A percentile compares a stretch with the other conserved stretches of the same genome.
phyloP scores from a whole-genome alignment of 2,329 filamentous ascomycete species.

The Pestalotiopsis sp. region DNA sequence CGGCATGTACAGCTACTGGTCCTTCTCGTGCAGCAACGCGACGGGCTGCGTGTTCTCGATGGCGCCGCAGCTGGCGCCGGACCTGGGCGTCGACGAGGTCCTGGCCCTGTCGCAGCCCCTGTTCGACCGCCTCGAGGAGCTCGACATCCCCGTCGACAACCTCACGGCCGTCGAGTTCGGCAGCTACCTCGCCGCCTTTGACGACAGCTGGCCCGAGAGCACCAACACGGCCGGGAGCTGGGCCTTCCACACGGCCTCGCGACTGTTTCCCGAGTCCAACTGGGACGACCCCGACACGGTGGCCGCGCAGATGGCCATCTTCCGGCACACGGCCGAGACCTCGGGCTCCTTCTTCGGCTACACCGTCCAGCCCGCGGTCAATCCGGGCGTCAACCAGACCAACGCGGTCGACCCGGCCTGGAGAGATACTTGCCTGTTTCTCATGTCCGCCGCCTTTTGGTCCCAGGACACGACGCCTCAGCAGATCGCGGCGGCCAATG shows the following conservation, averaged over 20 bases:
- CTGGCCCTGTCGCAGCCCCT: conserved; percentile 17
- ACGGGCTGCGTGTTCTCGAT: conserved; percentile 17
- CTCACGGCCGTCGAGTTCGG: conserved; percentile 18
- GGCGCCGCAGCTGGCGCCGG: not conserved
- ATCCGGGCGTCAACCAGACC: conserved; percentile 24
- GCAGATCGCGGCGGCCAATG: not conserved
- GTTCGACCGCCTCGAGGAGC: conserved; percentile 16
- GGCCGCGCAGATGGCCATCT: conserved; percentile 19
- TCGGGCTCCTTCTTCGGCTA: conserved; percentile 23
- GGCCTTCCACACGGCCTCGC: conserved; percentile 39
- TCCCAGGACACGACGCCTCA: not conserved
- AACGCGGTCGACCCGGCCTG: conserved; percentile 42
- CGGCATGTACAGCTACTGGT: conserved; percentile 23
- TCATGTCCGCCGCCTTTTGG: not conserved
- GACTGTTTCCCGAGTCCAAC: conserved; percentile 24
- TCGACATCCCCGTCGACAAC: conserved; percentile 18
- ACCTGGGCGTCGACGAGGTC: not conserved
- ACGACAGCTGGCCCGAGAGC: conserved; percentile 20
- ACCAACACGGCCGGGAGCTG: not conserved
- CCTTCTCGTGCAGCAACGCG: conserved; percentile 15
- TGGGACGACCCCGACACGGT: conserved; percentile 21
- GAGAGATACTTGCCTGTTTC: conserved; percentile 32
- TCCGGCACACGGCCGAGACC: conserved; percentile 16
- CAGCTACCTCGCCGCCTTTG: conserved; percentile 18
- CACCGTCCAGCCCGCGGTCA: conserved; percentile 21